Evolutionary conservation across 2,329 filamentous ascomycete species (phyloP), one percentile per base, ranked within the genome.

Genomic region (Sporothrix curviconia): DNA sequence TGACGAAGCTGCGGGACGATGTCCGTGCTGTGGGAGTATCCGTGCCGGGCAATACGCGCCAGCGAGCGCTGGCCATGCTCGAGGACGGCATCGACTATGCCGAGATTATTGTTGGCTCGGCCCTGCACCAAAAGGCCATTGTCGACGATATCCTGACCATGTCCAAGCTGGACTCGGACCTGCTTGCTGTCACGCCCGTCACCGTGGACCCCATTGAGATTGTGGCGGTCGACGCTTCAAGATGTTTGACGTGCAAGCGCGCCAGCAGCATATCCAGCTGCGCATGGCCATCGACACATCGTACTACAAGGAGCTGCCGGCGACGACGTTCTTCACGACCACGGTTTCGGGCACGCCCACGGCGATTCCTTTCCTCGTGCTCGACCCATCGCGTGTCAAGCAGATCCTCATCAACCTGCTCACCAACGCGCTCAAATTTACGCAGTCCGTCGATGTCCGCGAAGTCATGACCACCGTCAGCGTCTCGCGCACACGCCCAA

Each of bases 371-470:
- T 90, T 83, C 76, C 81, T 91, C 3, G 72, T 78, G 34, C 70
- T 90, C 28, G 89, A 92, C 67, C 85, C 89, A 0, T 87, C 85
- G 15, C 79, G 89, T 24, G 83, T 92, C 51, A 79, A 88, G 53
- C 89, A 92, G 69, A 86, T 92, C 1, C 75, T 92, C 3, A 90
- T 92, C 68, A 92, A 92, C 64, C 77, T 92, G 1, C 80, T 89
- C 8, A 89, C 87, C 7, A 92, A 92, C 65, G 87, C 88, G 0
- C 85, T 92, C 69, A 92, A 92, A 65, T 92, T 92, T 66, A 92
- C 89, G 1, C 83, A 83, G 36, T 77, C 77, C 0, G 81, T 85
- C 17, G 76, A 77, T 15, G 80, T 75, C 12, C 79, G 84, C 7
- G 80, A 81, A 42, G 78, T 83, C 34, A 71, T 71, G 1, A 73